phyloP scores from a whole-genome alignment of 2,329 filamentous ascomycete genomes.

The Apiospora sp. region DNA sequence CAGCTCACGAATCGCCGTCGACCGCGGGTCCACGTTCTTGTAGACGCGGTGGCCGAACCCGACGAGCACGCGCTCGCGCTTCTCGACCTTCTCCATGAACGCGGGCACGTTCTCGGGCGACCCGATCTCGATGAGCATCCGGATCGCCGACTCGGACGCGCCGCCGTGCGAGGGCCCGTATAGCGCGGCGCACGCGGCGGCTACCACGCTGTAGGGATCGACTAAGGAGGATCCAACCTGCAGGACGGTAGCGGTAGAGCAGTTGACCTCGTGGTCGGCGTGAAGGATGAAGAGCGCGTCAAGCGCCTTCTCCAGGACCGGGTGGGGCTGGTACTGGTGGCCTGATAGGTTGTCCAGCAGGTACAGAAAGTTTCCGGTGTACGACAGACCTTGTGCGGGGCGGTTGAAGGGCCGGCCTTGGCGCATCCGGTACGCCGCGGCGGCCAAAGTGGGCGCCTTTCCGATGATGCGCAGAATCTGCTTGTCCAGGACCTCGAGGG shows the following conservation, averaged over 20 bases:
- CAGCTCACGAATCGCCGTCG: constrained; percentile 56
- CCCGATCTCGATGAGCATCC: constrained; percentile 60
- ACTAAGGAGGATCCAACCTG: constrained; percentile 64
- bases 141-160: constrained; percentile 65
- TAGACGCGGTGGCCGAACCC: constrained; percentile 65
- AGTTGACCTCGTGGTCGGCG: constrained; percentile 67
- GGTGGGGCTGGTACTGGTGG: constrained; percentile 56
- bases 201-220: constrained; percentile 62
- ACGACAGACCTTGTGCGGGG: constrained; percentile 55
- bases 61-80: constrained; percentile 58
- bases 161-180: constrained; percentile 67
- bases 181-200: constrained; percentile 59
- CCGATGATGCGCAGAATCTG: constrained; percentile 61
- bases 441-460: constrained; percentile 59
- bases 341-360: constrained; percentile 60
- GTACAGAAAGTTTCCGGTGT: constrained; percentile 63
- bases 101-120: constrained; percentile 57
- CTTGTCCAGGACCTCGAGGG: constrained; percentile 56
- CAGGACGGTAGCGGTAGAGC: constrained; percentile 62
- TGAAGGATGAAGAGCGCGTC: constrained; percentile 64
- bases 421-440: constrained; percentile 60
- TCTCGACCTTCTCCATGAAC: constrained; percentile 59
- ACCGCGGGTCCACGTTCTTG: constrained; percentile 61
- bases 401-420: constrained; percentile 60
- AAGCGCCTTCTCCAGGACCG: constrained; percentile 57